Percentiles rank a stretch among this genome's conserved stretches.
phyloP scores from a whole-genome alignment of 257 asterid genomes.

The Coffea eugenioides region DNA sequence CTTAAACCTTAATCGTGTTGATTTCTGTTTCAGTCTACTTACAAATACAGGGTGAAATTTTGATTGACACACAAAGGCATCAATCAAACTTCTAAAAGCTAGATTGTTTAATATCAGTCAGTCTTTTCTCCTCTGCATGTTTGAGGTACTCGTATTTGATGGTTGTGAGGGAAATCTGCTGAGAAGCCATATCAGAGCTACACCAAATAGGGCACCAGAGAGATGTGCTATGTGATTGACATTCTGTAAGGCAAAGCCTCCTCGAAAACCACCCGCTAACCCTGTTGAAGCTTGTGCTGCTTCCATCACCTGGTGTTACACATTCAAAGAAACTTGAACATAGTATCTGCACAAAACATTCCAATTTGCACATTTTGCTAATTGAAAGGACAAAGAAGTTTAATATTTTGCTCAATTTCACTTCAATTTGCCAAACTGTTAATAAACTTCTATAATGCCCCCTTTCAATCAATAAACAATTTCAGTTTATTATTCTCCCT shows the following conservation, averaged over 20 bases:
- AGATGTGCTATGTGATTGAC: slow-evolving; percentile 93
- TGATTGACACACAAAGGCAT: background rate
- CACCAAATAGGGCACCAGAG: slow-evolving; percentile 91
- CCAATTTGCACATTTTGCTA: background rate
- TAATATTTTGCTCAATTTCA: background rate
- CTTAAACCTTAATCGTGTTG: background rate
- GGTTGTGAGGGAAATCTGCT: slow-evolving; percentile 55
- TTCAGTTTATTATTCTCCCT: background rate
- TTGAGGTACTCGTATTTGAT: slow-evolving; percentile 20
- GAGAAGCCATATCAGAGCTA: slow-evolving; percentile 73
- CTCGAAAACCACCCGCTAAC: slow-evolving; percentile 52
- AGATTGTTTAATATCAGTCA: background rate
- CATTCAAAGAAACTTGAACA: slow-evolving; percentile 3
- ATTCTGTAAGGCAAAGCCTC: slow-evolving; percentile 58
- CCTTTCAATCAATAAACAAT: background rate
- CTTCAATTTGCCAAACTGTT: background rate
- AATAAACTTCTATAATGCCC: background rate
- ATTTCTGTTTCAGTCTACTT: background rate
- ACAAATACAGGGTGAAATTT: background rate
- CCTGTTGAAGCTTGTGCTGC: slow-evolving; percentile 92
- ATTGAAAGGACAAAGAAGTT: background rate
- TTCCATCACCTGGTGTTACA: slow-evolving; percentile 75
- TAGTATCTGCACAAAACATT: background rate
- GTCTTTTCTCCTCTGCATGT: background rate
- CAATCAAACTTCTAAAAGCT: background rate